Conservation (phyloP, 2,329 filamentous ascomycete genomes). For the Pyricularia sp. region DNA sequence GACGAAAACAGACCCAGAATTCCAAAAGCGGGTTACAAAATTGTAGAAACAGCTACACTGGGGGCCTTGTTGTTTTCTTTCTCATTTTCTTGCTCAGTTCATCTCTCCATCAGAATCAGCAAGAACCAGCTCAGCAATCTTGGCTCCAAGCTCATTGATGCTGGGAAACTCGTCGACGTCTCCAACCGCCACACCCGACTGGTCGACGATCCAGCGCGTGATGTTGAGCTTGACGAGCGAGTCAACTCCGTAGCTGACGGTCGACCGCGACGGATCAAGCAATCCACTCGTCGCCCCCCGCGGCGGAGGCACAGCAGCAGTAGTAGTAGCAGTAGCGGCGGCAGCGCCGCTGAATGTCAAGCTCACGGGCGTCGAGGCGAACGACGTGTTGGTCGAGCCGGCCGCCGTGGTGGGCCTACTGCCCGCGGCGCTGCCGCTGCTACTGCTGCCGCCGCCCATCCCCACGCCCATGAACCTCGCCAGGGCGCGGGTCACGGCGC, state of each 20-base stretch:
- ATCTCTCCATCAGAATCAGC: neutral
- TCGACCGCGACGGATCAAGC: neutral
- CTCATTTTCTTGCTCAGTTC: neutral
- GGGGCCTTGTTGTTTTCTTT: neutral
- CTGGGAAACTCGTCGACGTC: conserved; percentile 11
- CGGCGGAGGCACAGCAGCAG: neutral
- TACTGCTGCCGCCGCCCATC: neutral
- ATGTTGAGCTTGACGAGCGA: conserved; percentile 14
- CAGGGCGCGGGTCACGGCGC: conserved; percentile 10
- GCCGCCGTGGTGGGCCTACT: neutral
- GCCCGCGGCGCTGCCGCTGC: neutral
- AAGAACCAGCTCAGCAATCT: conserved; percentile 8
- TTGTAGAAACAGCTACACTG: neutral
- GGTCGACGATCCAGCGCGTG: conserved; percentile 12
- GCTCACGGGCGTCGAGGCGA: neutral
- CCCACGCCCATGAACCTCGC: conserved; percentile 13
- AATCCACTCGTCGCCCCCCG: neutral
- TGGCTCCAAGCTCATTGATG: conserved; percentile 10
- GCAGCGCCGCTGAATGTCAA: neutral
- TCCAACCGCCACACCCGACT: conserved; percentile 12
- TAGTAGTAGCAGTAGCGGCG: neutral
- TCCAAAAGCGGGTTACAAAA: neutral
- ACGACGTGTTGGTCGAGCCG: neutral
- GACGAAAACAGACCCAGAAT: neutral
- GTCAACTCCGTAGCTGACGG: conserved; percentile 14